These are phyloP conservation scores for Amanita jacksonii DNA, from an alignment of 768 basidiomycete genomes.

Conservation along the genomic window DNA sequence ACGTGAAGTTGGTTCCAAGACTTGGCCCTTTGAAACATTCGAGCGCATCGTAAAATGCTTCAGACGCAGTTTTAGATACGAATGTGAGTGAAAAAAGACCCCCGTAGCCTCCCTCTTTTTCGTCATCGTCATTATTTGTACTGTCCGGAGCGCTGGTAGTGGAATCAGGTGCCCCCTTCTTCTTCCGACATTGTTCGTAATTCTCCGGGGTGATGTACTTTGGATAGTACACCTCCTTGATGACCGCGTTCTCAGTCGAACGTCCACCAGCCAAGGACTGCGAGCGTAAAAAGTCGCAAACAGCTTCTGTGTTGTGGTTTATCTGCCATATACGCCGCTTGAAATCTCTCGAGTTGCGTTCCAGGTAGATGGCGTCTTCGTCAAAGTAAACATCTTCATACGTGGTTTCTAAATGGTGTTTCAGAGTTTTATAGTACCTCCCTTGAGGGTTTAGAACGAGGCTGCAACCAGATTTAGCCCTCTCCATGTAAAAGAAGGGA, in stretches of 20 bases:
- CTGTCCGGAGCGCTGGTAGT: not conserved
- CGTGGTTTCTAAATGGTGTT: slow-evolving; percentile 38
- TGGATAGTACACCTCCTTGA: slow-evolving; percentile 88
- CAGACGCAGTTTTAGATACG: slow-evolving; percentile 52
- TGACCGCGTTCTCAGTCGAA: slow-evolving; percentile 26
- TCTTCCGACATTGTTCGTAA: slow-evolving; percentile 62
- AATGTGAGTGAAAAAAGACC: slow-evolving; percentile 88
- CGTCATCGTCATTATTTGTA: slow-evolving; percentile 10
- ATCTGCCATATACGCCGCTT: slow-evolving; percentile 60
- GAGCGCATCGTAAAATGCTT: slow-evolving; percentile 79
- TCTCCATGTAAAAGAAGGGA: not conserved
- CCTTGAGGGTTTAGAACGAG: slow-evolving; percentile 80
- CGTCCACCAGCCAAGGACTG: slow-evolving; percentile 37
- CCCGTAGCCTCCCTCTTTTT: slow-evolving; percentile 54
- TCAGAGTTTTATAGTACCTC: slow-evolving; percentile 59
- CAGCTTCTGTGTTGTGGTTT: slow-evolving; percentile 72
- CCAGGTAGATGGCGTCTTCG: slow-evolving; percentile 94
- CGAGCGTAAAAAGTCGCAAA: slow-evolving; percentile 70
- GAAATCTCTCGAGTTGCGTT: slow-evolving; percentile 96
- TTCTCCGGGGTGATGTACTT: slow-evolving; percentile 65
- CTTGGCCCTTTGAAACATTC: slow-evolving; percentile 84
- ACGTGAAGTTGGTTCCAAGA: slow-evolving; percentile 91
- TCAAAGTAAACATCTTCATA: slow-evolving; percentile 86
- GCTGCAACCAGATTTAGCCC: slow-evolving; percentile 34
- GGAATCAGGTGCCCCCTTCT: slow-evolving; percentile 14